Evolutionary conservation across 2,329 filamentous ascomycete genomes (phyloP).

Genomic region (Penicillium sp.): DNA sequence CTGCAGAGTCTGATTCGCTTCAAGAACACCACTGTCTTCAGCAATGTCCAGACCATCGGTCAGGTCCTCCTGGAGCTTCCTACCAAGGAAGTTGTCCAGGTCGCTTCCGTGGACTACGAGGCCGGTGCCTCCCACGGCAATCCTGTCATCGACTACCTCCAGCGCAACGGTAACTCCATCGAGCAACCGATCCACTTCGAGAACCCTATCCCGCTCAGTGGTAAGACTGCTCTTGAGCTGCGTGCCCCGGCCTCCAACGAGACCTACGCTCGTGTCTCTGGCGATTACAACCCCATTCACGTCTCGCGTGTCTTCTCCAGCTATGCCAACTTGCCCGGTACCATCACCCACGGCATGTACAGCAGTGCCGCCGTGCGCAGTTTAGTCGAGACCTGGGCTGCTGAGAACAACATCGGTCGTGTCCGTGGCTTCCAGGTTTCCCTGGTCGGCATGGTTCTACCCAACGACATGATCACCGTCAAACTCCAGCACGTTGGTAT

Average conservation of each 20-base stretch:
- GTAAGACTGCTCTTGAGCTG: constrained; percentile 84
- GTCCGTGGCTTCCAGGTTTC: constrained; percentile 97
- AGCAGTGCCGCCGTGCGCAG: constrained; percentile 95
- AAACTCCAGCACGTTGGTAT: constrained; percentile 96
- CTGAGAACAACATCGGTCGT: constrained; percentile 96
- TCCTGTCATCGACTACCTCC: constrained; percentile 93
- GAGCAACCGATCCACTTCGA: constrained; percentile 98
- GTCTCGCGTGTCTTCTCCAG: constrained; percentile 95
- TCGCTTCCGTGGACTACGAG: constrained; percentile 96
- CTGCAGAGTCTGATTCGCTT: constrained; percentile 88
- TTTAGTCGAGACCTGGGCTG: constrained; percentile 97
- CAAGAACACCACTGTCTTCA: constrained; percentile 93
- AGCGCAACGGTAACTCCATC: constrained; percentile 86
- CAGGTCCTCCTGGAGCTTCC: constrained; percentile 93
- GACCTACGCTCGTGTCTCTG: constrained; percentile 95
- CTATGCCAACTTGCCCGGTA: constrained; percentile 94
- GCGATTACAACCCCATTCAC: constrained; percentile 98
- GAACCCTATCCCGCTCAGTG: constrained; percentile 93
- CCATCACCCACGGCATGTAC: constrained; percentile 99
- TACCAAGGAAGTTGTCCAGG: constrained; percentile 95
- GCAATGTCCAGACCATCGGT: constrained; percentile 86
- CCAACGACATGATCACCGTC: constrained; percentile 92
- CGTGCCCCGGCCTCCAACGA: constrained; percentile 96
- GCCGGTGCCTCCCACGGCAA: constrained; percentile 91
- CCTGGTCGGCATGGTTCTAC: constrained; percentile 97